Evolutionary conservation across 2,329 filamentous ascomycete species (phyloP).

Genomic region (Orbilia blumenaviensis): DNA sequence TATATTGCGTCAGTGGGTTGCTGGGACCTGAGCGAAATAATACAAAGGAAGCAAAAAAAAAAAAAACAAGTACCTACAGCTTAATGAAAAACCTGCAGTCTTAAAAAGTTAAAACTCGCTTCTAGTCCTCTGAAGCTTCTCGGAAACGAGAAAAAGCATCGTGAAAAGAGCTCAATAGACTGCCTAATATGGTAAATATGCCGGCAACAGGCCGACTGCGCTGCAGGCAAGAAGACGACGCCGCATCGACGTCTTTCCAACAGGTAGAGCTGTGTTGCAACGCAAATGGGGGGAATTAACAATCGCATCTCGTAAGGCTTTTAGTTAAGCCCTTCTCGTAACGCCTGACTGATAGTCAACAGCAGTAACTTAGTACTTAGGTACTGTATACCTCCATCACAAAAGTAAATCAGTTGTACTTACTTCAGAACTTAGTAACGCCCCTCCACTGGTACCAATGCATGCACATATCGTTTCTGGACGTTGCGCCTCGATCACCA

Average conservation of each 20-base stretch:
- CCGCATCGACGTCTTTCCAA: slow-evolving; percentile 30
- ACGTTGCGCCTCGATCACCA: slow-evolving; percentile 8
- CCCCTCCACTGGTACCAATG: no score
- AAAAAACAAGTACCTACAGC: background rate
- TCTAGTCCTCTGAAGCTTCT: slow-evolving; percentile 19
- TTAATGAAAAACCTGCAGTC: slow-evolving; percentile 21
- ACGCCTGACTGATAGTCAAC: no score
- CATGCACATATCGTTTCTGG: no score
- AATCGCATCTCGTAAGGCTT: slow-evolving; percentile 23
- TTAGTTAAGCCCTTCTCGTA: slow-evolving; percentile 24
- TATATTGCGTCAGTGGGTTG: slow-evolving; percentile 50
- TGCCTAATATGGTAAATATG: slow-evolving; percentile 40
- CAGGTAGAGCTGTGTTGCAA: background rate
- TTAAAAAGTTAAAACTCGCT: slow-evolving; percentile 12
- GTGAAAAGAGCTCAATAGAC: slow-evolving; percentile 33
- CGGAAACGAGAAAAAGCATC: slow-evolving; percentile 47
- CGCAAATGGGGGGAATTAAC: background rate
- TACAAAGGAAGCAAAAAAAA: slow-evolving; percentile 2
- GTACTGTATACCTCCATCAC: no score
- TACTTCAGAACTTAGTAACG: no score
- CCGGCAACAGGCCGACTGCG: slow-evolving; percentile 41
- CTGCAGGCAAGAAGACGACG: slow-evolving; percentile 22
- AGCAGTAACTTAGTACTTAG: no score
- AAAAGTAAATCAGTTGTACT: no score
- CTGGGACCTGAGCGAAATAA: slow-evolving; percentile 30